phyloP scores from a whole-genome alignment of 129 eudicot species.

The Pulicaria dysenterica region DNA sequence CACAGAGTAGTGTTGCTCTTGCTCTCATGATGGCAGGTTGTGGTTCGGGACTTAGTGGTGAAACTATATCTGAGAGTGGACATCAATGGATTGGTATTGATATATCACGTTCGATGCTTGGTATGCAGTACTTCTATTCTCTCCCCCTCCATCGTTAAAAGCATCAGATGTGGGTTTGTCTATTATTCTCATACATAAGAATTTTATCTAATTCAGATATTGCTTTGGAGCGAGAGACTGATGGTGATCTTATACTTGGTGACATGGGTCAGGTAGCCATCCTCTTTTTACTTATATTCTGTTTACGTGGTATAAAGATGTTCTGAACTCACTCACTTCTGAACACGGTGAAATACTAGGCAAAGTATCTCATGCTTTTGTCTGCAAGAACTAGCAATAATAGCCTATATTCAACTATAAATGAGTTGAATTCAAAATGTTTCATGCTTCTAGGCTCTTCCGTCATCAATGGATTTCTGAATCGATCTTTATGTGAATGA shows the following conservation, averaged over 20 bases:
- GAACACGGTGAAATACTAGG: neutral
- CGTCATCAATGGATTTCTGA: neutral
- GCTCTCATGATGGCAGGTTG: slow-evolving; percentile 56
- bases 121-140: slow-evolving; percentile 38
- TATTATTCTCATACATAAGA: neutral
- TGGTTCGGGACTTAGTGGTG: slow-evolving; percentile 99
- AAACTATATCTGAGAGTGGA: slow-evolving; percentile 85
- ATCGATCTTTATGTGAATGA: neutral
- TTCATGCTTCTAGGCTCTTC: slow-evolving; percentile 1
- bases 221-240: slow-evolving; percentile 89
- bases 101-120: slow-evolving; percentile 84
- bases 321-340: neutral
- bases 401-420: neutral
- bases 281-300: slow-evolving; percentile 1
- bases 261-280: slow-evolving; percentile 94
- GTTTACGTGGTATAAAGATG: neutral
- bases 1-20: neutral
- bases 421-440: neutral
- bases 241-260: slow-evolving; percentile 84
- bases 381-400: neutral
- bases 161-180: neutral
- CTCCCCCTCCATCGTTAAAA: neutral
- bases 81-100: slow-evolving; percentile 98
- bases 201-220: slow-evolving; percentile 43
- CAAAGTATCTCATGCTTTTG: slow-evolving; percentile 6